Base-by-base conservation (phyloP, 2,329 filamentous ascomycete species). In the Fusarium sp. region DNA sequence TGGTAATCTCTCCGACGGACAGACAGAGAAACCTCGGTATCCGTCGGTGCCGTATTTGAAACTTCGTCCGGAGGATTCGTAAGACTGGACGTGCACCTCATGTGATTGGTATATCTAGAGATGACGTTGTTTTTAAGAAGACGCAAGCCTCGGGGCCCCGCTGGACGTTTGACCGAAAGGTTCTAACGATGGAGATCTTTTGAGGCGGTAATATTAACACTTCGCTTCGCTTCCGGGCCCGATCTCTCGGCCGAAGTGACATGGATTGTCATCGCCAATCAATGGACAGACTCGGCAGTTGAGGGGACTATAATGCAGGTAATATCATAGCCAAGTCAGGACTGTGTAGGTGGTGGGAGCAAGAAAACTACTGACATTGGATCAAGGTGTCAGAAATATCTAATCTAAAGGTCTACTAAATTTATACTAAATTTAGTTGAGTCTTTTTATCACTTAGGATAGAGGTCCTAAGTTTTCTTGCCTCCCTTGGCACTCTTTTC, bases 1-100 rank as follows among this genome's bases (percentile, higher is more conserved):
- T 63, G 42, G 65, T 68, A 63, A 47, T 68, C 64, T 18, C 64
- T 35, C 65, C 65, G 64, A 56, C 32, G 56, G 47, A 15, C 19
- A 68, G 33, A 38, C 21, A 12, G 10, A 33, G 3, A 63, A n/a
- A 3, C 47, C 58, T 61, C 35, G 54, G 47, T 56, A 63, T 10
- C 60, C 40, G 52, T 46, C 52, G 60, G 52, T n/a, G 50, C 60
- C 50, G 50, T 35, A 35, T 62, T 33, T 25, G 43, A 33, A 47
- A 50, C 21, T 28, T 25, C 37, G 21, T 23, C 54, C 40, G 54
- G 54, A n/a, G 30, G 28, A 33, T 33, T 8, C 40, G 30, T 35
- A 23, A 49, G 15, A 28, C 40, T 25, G 25, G 18, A 37, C 15
- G 19, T 21, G 18, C 6, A 19, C 49, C 30, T 59, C 56, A 23